Percentiles rank a stretch among this genome's conserved stretches.
These are phyloP conservation scores for Mortierella antarctica DNA, from an alignment of 192 early-diverging fungal species.

Conservation along the genomic window DNA sequence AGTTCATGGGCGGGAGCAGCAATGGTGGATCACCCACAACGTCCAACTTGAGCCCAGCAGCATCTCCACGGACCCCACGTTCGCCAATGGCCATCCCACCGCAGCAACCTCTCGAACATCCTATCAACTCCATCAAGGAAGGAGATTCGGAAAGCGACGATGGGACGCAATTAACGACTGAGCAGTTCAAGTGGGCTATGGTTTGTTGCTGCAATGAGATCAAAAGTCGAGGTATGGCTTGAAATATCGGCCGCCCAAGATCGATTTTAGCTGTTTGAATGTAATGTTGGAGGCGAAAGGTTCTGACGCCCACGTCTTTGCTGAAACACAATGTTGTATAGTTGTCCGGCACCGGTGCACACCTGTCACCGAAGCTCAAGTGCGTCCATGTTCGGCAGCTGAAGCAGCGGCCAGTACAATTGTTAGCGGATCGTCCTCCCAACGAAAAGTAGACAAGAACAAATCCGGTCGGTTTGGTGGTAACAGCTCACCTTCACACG, in stretches of 20 bases:
- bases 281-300: neutral
- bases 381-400: no score
- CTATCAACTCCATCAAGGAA: neutral
- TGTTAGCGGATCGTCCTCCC: neutral
- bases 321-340: neutral
- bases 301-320: neutral
- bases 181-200: slow-evolving; percentile 46
- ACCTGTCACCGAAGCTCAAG: no score
- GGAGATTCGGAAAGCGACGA: neutral
- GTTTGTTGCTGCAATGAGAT: slow-evolving; percentile 37
- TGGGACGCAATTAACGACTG: slow-evolving; percentile 9
- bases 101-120: neutral
- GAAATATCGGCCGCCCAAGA: neutral
- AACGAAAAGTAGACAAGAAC: slow-evolving; percentile 10
- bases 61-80: slow-evolving; percentile 2
- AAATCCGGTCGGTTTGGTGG: neutral
- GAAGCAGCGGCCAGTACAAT: neutral
- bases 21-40: slow-evolving; percentile 5
- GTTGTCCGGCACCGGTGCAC: no score
- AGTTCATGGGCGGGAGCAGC: slow-evolving; percentile 28
- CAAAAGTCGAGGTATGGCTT: slow-evolving; percentile 32
- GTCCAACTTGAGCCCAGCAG: neutral
- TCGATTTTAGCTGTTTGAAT: neutral
- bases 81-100: neutral
- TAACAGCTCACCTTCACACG: neutral